Base-by-base conservation (phyloP, 2,329 filamentous ascomycete genomes). In the Colletotrichum sp. region DNA sequence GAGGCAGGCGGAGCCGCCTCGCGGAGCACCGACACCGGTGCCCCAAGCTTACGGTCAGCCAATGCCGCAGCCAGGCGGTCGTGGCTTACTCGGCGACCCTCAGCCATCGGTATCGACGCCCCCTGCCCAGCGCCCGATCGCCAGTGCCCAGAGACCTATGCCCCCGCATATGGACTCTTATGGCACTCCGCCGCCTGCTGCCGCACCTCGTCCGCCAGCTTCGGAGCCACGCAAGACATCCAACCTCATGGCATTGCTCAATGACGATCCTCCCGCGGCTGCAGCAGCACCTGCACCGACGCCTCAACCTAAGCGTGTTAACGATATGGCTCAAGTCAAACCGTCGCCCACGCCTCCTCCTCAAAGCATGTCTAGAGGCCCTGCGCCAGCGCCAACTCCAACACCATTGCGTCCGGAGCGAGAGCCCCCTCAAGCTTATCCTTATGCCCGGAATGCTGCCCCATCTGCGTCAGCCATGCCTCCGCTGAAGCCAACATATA, bases 201-300 rank as follows among this genome's bases (percentile, higher is more conserved):
- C 87, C 32, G 83, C 87, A 52, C 81, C 89, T 8, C 81, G 86
- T 15, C 83, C 85, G 30, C 86, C 86, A 49, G 83, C 87, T 5
- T 82, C 87, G 4, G 82, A 84, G 4, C 89, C 90, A 78, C 87
- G 89, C n/a, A 93, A 93, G 84, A 92, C 89, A 9, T 92, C 91
- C 16, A 93, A 86, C 77, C 88, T 94, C 77, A 92, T 93, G 88
- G 90, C 91, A 1, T 82, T 94, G 76, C 85, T 94, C 5, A 92
- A 92, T 78, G 90, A 93, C 77, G 92, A 93, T 69, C 87, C 89
- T 9, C 85, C 85, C 5, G 84, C 87, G n/a, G 83, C 86, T 2
- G 59, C 74, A 32, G 64, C 74, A 24, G 70, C 74, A 44, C 71
- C 74, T 21, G 59, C 64, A 44, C 34, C 74, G 8, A 67, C 74